Percentiles rank a stretch among this genome's conserved stretches.
phyloP scores from a whole-genome alignment of 805 yeast species.

The Yarrowia sp. region DNA sequence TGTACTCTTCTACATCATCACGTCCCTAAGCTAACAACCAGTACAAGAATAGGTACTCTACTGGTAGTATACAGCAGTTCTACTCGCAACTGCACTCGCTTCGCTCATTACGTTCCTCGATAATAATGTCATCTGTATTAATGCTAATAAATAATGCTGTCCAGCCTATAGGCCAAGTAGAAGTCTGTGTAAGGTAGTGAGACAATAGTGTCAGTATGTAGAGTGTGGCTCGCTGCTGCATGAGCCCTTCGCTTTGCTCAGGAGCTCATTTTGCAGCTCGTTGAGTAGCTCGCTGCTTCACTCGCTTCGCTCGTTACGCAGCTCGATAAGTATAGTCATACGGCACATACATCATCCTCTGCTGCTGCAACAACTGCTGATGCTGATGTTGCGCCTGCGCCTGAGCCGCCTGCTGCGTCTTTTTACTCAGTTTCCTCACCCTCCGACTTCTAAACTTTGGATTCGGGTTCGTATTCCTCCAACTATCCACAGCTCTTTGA shows the following conservation, averaged over 20 bases:
- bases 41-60: too few species aligned
- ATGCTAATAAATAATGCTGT: not conserved
- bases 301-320: not conserved
- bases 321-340: not conserved
- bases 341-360: not conserved
- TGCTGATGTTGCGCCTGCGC: conserved; percentile 8
- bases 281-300: not conserved
- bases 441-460: conserved; percentile 46
- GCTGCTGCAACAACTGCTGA: conserved; percentile 19
- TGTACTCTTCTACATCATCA: too few species aligned
- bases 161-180: too few species aligned
- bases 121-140: not conserved
- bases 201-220: too few species aligned
- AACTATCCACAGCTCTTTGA: conserved; percentile 53
- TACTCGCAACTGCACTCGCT: too few species aligned
- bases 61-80: too few species aligned
- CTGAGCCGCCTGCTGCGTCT: conserved; percentile 9
- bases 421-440: conserved; percentile 34
- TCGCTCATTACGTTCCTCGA: too few species aligned
- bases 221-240: not conserved
- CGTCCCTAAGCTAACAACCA: too few species aligned
- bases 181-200: too few species aligned
- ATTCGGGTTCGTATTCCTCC: conserved; percentile 50
- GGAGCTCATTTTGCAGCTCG: not conserved
- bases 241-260: not conserved